phyloP scores from a whole-genome alignment of 306 rosid species.

The Prosopis cineraria region DNA sequence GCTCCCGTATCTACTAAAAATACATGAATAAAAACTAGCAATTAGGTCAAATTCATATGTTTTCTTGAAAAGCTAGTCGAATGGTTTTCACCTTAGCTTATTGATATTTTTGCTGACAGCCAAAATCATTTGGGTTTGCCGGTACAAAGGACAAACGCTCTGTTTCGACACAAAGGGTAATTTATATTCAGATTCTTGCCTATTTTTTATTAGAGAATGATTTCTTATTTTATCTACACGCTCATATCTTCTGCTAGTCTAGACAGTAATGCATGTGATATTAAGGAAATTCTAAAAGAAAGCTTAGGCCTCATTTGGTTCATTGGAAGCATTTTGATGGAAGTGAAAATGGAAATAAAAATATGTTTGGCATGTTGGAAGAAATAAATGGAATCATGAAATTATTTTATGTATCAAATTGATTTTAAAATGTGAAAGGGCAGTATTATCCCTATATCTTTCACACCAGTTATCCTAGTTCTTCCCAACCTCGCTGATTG shows the following conservation, averaged over 20 bases:
- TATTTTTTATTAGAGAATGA: slow-evolving; percentile 11
- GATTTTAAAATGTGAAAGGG: too few species aligned
- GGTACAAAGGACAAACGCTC: slow-evolving; percentile 98
- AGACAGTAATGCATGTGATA: slow-evolving; percentile 18
- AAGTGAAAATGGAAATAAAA: too few species aligned
- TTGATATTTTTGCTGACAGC: slow-evolving; percentile 51
- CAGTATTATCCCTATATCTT: too few species aligned
- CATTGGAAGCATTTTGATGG: too few species aligned
- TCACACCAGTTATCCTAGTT: too few species aligned
- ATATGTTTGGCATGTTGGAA: too few species aligned
- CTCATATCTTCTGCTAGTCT: neutral
- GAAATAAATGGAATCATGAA: too few species aligned
- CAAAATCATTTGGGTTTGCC: slow-evolving; percentile 93
- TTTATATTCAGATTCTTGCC: slow-evolving; percentile 28
- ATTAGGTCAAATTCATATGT: slow-evolving; percentile 19
- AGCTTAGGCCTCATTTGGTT: too few species aligned
- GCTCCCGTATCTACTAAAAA: slow-evolving; percentile 4
- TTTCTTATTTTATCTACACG: slow-evolving; percentile 21
- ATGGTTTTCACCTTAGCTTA: slow-evolving; percentile 14
- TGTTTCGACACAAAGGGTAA: slow-evolving; percentile 91
- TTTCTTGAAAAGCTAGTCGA: slow-evolving; percentile 27
- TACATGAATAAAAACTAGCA: slow-evolving; percentile 9
- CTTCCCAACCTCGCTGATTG: too few species aligned
- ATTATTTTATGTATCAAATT: too few species aligned
- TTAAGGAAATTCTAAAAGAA: neutral